Base-by-base conservation (phyloP, 176 grass and related monocot genomes). In the Alloteropsis semialata region DNA sequence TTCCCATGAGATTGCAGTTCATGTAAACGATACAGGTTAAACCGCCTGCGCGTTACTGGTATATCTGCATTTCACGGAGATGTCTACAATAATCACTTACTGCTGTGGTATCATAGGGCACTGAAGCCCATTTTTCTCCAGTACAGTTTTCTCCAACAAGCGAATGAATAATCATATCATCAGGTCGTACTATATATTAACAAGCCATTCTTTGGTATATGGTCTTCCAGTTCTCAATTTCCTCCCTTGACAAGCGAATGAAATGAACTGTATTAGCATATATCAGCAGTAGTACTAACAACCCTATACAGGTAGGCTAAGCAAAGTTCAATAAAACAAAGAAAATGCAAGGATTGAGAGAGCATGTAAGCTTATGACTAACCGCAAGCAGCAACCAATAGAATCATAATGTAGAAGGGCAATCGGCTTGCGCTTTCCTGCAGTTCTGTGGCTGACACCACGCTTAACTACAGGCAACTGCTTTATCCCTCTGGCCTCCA, bases 391-490 rank as follows among this genome's bases (percentile, higher is more conserved):
- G 85, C 43, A 73, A 32, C 85, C 73, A 71, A 98, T 89, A 41
- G 93, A 96, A 87, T 98, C 91, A 56, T 98, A 98, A 81, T 85
- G 78, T 36, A 98, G 93, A 90, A 98, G 89, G 22, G 86, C 92
- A 30, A 98, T 62, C 43, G 89, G 72, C 74, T 75, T 95, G 30
- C 93, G 87, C 84, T 88, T 93, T 61, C 84, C 72, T 70, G 89
- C 87, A 71, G 64, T 92, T 88, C 67, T 81, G 65, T 76, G 84
- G 44, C 81, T 73, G 51, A 83, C 59, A 53, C 91, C 89, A 84
- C 96, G 92, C 79, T 90, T 98, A 45, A 98, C 96, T n/a, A 95
- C 96, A 48, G 96, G 92, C 17, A 98, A 83, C 72, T 98, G 96
- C 61, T 98, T 98, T 64, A 98, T 88, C 75, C 89, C 96, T 89